Evolutionary conservation across 1,284 basidiomycete species (phyloP), one percentile per base, ranked within the genome.

Genomic region (Rhodotorula mucilaginosa): DNA sequence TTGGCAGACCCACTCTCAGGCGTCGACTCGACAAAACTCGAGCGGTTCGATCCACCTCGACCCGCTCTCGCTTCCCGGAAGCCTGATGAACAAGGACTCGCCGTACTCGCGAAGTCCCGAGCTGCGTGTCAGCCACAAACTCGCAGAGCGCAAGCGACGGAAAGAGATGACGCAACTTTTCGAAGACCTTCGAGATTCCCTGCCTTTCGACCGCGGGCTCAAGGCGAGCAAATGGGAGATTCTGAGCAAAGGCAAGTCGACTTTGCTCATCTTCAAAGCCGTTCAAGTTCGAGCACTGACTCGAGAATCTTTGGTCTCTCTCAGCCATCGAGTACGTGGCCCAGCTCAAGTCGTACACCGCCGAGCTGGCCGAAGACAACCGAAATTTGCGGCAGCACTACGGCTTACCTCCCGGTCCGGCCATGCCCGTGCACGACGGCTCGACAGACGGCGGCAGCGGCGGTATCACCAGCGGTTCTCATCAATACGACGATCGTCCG

Each of bases 131-230:
- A 93, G 91, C 19, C 94, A 97, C 83, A 97, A 97, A 80, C 86
- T 97, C 29, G 94, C 94, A 3, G 94, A 97, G 82, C 84, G 94
- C 72, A 97, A 97, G 82, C 84, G 94, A 76, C 86, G 94, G 80
- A 96, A 94, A 83, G 94, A 97, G 82, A 97, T 97, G 94, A 95
- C 95, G 80, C 93, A 97, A 72, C 81, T 97, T 61, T 97, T 97
- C 79, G 94, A 97, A 78, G 94, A 97, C 81, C 83, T 97, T 71
- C 86, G 92, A 68, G 93, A 95, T 81, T 88, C 91, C 76, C 83
- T 97, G 48, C 94, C 94, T 5, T 73, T 67, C 54, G 76, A 78
- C 81, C 86, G 92, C 68, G 92, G 91, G 49, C 90, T 93, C 88
- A 96, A 97, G 81, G 90, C 92, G 29, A 93, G 91, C 83, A 97